A percentile compares a stretch with the other conserved stretches of the same genome.
Evolutionary conservation across 1,284 basidiomycete genomes (phyloP).

Genomic region (Blastosporella zonata): DNA sequence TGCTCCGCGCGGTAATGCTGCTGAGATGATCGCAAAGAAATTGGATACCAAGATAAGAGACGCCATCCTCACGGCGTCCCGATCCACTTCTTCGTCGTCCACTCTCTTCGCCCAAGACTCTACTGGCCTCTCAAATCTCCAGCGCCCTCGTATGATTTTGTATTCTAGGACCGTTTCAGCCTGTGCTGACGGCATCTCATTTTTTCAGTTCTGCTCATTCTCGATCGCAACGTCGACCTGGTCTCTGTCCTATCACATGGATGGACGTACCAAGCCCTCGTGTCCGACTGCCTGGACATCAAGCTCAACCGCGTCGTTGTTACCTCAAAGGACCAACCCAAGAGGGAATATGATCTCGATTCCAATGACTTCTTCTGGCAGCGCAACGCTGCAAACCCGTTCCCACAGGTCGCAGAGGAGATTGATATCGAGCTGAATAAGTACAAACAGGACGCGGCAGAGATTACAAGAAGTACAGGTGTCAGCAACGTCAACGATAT

Average conservation of each 20-base stretch:
- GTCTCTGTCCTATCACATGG: slow-evolving; percentile 95
- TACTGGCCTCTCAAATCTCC: slow-evolving; percentile 69
- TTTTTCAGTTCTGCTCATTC: slow-evolving; percentile 77
- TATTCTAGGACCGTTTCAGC: slow-evolving; percentile 2
- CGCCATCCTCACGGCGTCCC: slow-evolving; percentile 80
- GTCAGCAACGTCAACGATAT: slow-evolving; percentile 97
- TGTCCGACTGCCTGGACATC: slow-evolving; percentile 97
- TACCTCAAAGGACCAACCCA: slow-evolving; percentile 43
- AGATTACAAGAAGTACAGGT: slow-evolving; percentile 95
- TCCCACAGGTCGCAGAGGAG: slow-evolving; percentile 98
- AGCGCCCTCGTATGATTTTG: slow-evolving; percentile 71
- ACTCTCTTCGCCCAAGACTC: slow-evolving; percentile 72
- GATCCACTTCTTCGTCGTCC: slow-evolving; percentile 54
- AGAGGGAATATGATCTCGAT: slow-evolving; percentile 94
- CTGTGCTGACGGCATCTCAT: slow-evolving; percentile 10
- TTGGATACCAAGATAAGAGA: slow-evolving; percentile 92
- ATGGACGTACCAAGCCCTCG: slow-evolving; percentile 99
- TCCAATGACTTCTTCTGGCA: slow-evolving; percentile 99
- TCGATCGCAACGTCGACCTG: slow-evolving; percentile 95
- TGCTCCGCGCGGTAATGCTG: slow-evolving; percentile 93
- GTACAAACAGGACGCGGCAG: slow-evolving; percentile 97
- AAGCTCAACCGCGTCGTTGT: slow-evolving; percentile 95
- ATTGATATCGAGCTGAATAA: slow-evolving; percentile 91
- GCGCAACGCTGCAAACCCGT: slow-evolving; percentile 93
- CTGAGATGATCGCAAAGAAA: slow-evolving; percentile 97